A percentile compares a stretch with the other conserved stretches of the same genome.
phyloP scores from a whole-genome alignment of 345 rosid genomes.

The Erodium maritimum region DNA sequence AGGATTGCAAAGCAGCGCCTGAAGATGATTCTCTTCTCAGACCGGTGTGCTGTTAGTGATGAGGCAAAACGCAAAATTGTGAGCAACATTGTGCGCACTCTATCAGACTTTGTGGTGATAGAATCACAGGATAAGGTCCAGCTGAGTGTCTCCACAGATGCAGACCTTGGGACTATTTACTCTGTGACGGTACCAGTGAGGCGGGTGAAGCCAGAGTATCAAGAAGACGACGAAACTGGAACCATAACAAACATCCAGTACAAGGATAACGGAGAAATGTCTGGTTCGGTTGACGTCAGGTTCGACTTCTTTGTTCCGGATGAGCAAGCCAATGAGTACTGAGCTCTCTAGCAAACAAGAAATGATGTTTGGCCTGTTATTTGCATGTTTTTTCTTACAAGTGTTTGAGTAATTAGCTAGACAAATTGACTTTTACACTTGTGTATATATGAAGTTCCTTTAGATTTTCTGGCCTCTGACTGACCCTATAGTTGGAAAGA shows the following conservation, averaged over 20 bases:
- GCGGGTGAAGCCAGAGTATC: conserved; percentile 81
- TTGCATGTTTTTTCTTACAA: not conserved
- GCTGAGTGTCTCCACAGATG: conserved; percentile 69
- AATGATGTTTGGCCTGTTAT: not conserved
- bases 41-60: conserved; percentile 86
- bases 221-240: conserved; percentile 47
- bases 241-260: conserved; percentile 62
- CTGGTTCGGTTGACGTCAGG: conserved; percentile 80
- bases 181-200: conserved; percentile 90
- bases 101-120: conserved; percentile 89
- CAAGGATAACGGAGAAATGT: conserved; percentile 52
- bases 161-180: conserved; percentile 83
- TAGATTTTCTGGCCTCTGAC: too few relatives aligned
- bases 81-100: conserved; percentile 53
- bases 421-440: not conserved
- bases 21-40: conserved; percentile 97
- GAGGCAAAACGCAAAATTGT: conserved; percentile 88
- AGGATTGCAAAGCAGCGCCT: conserved; percentile 88
- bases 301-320: conserved; percentile 90
- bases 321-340: conserved; percentile 12
- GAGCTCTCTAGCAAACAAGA: not conserved
- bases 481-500: too few relatives aligned
- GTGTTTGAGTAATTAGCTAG: not conserved
- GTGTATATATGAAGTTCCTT: not conserved
- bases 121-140: conserved; percentile 95